These are phyloP conservation scores for Saitozyma podzolica DNA, from an alignment of 768 basidiomycete genomes.

Conservation along the genomic window DNA sequence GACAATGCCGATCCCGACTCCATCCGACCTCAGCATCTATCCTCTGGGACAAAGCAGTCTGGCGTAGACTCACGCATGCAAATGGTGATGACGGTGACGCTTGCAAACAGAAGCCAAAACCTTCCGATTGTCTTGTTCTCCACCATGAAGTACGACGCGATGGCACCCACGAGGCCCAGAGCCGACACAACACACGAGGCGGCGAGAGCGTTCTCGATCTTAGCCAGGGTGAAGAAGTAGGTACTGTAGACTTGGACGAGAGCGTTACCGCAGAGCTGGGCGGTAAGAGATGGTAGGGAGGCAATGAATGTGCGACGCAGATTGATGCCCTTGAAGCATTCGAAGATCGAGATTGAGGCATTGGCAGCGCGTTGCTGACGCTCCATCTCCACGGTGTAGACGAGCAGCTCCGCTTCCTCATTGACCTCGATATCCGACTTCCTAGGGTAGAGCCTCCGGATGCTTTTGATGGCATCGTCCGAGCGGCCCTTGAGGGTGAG, in stretches of 20 bases:
- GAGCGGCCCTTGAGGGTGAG: slow-evolving; percentile 13
- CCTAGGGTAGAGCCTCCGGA: background rate
- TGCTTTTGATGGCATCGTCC: background rate
- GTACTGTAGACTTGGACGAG: slow-evolving; percentile 13
- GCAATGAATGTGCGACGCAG: slow-evolving; percentile 22
- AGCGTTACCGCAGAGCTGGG: slow-evolving; percentile 26
- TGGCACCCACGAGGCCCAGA: slow-evolving; percentile 19
- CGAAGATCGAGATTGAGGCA: background rate
- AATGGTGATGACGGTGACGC: slow-evolving; percentile 10
- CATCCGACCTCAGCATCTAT: background rate
- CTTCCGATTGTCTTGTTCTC: slow-evolving; percentile 22
- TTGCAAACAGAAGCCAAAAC: slow-evolving; percentile 18
- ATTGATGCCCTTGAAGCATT: slow-evolving; percentile 11
- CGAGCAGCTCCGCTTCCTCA: background rate
- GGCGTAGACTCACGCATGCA: slow-evolving; percentile 9
- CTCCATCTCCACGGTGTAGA: slow-evolving; percentile 2
- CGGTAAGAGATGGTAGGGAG: slow-evolving; percentile 21
- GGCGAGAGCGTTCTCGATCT: slow-evolving; percentile 23
- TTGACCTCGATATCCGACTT: background rate
- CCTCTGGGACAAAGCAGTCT: background rate
- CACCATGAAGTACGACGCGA: slow-evolving; percentile 16
- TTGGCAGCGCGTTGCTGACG: background rate
- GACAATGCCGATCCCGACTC: slow-evolving; percentile 24
- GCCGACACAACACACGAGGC: slow-evolving; percentile 18
- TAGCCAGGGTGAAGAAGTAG: slow-evolving; percentile 29